Base-by-base conservation (phyloP, 2,329 filamentous ascomycete species). In the Aquanectria penicillioides region DNA sequence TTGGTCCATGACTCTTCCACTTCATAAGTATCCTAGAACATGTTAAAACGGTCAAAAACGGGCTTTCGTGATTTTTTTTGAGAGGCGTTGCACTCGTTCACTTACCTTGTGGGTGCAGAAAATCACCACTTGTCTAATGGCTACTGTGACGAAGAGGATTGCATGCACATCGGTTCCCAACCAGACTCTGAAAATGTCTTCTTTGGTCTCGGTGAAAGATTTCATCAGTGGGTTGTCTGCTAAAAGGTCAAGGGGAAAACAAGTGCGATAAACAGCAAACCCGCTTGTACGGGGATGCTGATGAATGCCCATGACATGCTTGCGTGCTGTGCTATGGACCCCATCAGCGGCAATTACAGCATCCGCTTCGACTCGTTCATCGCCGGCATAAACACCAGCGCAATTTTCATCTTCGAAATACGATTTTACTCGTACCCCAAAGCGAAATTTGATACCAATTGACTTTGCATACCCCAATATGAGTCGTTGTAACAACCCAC, bases 91-190 rank as follows among this genome's bases (percentile, higher is more conserved):
- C n/a, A n/a, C n/a, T n/a, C n/a, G n/a, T n/a, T n/a, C n/a, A n/a
- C n/a, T n/a, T n/a, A n/a, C n/a, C n/a, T n/a, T 52, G 28, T 52
- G 49, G 26, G 49, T 52, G n/a, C 36, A 41, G 28, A 43, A 52
- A 13, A 41, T 25, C 6, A 36, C 38, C 5, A 18, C 49, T 18
- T 41, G 38, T 12, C 18, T 8, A 10, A 51, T 23, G 22, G 48
- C 20, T 4, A 41, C 34, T 5, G 22, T 51, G 3, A 41, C 31
- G 22, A 41, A 28, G 9, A 51, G n/a, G 11, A 51, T 51, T n/a
- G 34, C 48, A 23, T 51, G 48, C 0, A 23, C n/a, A 9, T 51
- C 36, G 8, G 34, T 20, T 6, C 25, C 48, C 11, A 51, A 12
- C 48, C 48, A 51, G n/a, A 51, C 36, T 7, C 25, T 22, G 36